These are phyloP conservation scores for Ramaria sp. DNA, from an alignment of 768 basidiomycete species.

Conservation along the genomic window DNA sequence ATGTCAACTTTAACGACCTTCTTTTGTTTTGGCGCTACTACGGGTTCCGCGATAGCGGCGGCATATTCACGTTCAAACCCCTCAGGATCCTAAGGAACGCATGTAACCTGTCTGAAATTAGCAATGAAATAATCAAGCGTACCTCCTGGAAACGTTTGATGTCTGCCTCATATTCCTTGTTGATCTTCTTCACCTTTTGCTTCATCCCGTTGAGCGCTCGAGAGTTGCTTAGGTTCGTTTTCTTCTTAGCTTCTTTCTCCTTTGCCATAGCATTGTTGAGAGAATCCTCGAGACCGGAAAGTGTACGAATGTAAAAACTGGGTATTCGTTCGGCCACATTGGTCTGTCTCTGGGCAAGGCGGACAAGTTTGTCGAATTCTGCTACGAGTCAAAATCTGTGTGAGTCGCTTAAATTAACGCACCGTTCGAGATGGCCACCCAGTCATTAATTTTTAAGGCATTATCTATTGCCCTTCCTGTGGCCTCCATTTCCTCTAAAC, in stretches of 20 bases:
- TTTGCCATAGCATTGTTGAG: constrained; percentile 63
- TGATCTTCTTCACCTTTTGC: constrained; percentile 88
- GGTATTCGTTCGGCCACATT: constrained; percentile 81
- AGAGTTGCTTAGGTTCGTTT: constrained; percentile 90
- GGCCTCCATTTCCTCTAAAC: constrained; percentile 90
- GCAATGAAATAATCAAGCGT: constrained; percentile 16
- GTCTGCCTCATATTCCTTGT: constrained; percentile 80
- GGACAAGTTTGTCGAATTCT: constrained; percentile 95
- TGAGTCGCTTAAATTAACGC: constrained; percentile 16
- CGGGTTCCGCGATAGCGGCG: constrained; percentile 33
- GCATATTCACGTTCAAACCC: constrained; percentile 72
- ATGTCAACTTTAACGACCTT: constrained; percentile 25
- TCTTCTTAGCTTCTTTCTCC: constrained; percentile 91
- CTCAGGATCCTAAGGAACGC: constrained; percentile 62
- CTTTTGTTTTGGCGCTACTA: constrained; percentile 25
- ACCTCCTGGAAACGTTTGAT: constrained; percentile 74
- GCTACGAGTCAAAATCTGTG: constrained; percentile 11
- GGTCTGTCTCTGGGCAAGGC: constrained; percentile 81
- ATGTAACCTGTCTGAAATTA: not conserved
- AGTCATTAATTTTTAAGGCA: constrained; percentile 92
- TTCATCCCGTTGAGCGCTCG: constrained; percentile 96
- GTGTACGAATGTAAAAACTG: constrained; percentile 71
- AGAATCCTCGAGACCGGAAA: constrained; percentile 63
- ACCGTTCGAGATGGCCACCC: constrained; percentile 88
- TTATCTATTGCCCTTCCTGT: constrained; percentile 90